These are phyloP conservation scores for Pulveroboletus sp. DNA, from an alignment of 768 basidiomycete species.

Conservation along the genomic window DNA sequence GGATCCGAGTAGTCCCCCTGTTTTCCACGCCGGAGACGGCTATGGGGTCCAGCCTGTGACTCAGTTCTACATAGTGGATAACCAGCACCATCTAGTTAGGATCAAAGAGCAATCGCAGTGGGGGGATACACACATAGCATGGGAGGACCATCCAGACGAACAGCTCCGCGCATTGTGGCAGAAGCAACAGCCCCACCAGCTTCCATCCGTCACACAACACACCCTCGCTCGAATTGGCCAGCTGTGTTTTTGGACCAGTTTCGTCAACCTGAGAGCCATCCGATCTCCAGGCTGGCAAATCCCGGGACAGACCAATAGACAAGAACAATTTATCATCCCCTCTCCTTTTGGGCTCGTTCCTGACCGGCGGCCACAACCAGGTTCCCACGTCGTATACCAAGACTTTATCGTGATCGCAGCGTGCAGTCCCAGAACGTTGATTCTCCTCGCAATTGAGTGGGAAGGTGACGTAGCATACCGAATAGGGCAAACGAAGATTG, in stretches of 20 bases:
- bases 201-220: not conserved
- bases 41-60: not conserved
- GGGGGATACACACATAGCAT: too few relatives aligned
- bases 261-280: not conserved
- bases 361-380: not conserved
- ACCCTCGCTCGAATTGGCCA: not conserved
- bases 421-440: not conserved
- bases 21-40: not conserved
- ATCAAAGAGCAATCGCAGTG: not conserved
- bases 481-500: not conserved
- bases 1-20: not conserved
- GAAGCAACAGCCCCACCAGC: not conserved
- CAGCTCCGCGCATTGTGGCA: not conserved
- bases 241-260: constrained; percentile 14
- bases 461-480: constrained; percentile 12
- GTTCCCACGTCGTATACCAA: constrained; percentile 2
- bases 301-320: not conserved
- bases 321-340: not conserved
- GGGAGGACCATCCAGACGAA: not conserved
- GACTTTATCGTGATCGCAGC: constrained; percentile 13
- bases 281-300: not conserved
- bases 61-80: constrained; percentile 5
- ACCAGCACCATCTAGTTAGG: not conserved
- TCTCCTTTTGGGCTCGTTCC: too few relatives aligned
- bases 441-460: constrained; percentile 14